These are phyloP conservation scores for Fusarium compactum DNA, from an alignment of 2,329 filamentous ascomycete species.

Conservation along the genomic window DNA sequence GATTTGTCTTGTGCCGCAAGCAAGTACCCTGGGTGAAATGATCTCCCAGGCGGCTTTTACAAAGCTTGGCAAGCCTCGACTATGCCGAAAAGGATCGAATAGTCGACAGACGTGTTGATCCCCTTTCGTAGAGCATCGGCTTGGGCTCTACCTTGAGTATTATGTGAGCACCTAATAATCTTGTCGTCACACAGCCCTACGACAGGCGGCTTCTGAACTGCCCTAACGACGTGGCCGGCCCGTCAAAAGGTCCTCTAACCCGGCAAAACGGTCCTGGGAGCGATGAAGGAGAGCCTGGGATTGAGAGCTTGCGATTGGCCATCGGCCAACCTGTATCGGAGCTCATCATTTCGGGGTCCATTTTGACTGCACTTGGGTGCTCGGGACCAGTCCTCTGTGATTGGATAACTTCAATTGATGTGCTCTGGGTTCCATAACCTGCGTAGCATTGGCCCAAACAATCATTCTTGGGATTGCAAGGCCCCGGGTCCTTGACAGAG, in stretches of 20 bases:
- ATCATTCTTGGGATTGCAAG: constrained; percentile 18
- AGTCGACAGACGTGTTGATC: constrained; percentile 20
- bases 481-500: not conserved
- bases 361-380: constrained; percentile 3
- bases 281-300: constrained; percentile 33
- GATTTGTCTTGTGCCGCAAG: not conserved
- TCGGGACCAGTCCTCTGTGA: constrained; percentile 3
- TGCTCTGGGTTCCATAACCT: constrained; percentile 9
- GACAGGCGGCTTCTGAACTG: constrained; percentile 36
- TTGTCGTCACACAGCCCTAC: constrained; percentile 51
- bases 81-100: constrained; percentile 31
- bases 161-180: constrained; percentile 10
- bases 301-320: constrained; percentile 32
- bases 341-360: constrained; percentile 21
- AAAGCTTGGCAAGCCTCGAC: not conserved
- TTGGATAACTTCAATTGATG: constrained; percentile 23
- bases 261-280: constrained; percentile 40
- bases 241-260: constrained; percentile 38
- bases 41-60: constrained; percentile 9
- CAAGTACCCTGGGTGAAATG: not conserved
- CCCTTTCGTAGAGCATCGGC: constrained; percentile 11
- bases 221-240: constrained; percentile 38
- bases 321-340: constrained; percentile 12
- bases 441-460: constrained; percentile 23
- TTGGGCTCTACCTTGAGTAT: not conserved